These are phyloP conservation scores for Aphanomyces stellatus DNA, from an alignment of 352 stramenopile species.

Conservation along the genomic window DNA sequence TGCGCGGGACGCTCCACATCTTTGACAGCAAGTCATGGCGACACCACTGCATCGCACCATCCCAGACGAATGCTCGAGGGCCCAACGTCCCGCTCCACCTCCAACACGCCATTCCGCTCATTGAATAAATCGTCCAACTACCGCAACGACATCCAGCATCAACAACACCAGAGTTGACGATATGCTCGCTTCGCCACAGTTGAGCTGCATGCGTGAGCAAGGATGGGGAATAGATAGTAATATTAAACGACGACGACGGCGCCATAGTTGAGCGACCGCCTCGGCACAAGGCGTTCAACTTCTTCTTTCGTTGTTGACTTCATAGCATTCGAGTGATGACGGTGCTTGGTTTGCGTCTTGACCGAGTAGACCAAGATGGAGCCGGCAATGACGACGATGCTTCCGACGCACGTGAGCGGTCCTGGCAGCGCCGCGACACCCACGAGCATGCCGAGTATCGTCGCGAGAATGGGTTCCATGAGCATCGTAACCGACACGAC, in stretches of 20 bases:
- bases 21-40: too few relatives aligned
- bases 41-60: too few relatives aligned
- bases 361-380: slow-evolving; percentile 49
- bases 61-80: too few relatives aligned
- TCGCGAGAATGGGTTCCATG: slow-evolving; percentile 70
- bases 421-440: slow-evolving; percentile 72
- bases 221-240: background rate
- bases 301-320: background rate
- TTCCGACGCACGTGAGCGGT: slow-evolving; percentile 49
- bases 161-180: too few relatives aligned
- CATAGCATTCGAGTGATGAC: background rate
- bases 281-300: background rate
- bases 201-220: background rate
- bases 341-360: slow-evolving; percentile 8
- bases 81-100: too few relatives aligned
- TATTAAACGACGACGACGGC: background rate
- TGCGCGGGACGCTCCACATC: too few relatives aligned
- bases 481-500: slow-evolving; percentile 85
- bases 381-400: slow-evolving; percentile 51
- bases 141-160: too few relatives aligned
- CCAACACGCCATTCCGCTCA: too few relatives aligned
- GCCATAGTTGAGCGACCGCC: background rate
- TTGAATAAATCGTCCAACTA: too few relatives aligned
- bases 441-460: slow-evolving; percentile 61
- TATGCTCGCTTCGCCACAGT: background rate